Conservation (phyloP, 2,329 filamentous ascomycete species). For the Penicillium nordicum region DNA sequence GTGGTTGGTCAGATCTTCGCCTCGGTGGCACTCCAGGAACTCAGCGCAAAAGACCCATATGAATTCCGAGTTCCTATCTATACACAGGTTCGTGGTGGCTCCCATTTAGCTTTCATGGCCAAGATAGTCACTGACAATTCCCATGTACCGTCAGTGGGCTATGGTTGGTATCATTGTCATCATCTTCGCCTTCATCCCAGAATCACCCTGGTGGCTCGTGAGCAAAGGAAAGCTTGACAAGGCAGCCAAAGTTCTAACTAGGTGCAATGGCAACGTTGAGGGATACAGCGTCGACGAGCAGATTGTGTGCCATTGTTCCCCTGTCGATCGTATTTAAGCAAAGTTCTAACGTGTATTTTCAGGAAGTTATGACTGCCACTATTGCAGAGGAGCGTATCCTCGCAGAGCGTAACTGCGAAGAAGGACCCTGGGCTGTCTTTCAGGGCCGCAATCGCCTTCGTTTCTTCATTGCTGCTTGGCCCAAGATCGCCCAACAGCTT, state of each 20-base stretch:
- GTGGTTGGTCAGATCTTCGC: slow-evolving; percentile 45
- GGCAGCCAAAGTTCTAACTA: slow-evolving; percentile 30
- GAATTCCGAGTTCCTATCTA: slow-evolving; percentile 44
- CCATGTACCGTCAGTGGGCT: slow-evolving; percentile 35
- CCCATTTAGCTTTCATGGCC: neutral
- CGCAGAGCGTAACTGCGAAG: slow-evolving; percentile 29
- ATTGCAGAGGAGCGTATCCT: slow-evolving; percentile 31
- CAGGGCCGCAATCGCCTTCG: slow-evolving; percentile 38
- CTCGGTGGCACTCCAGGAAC: slow-evolving; percentile 40
- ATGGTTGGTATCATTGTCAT: slow-evolving; percentile 43
- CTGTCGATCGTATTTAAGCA: neutral
- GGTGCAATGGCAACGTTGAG: slow-evolving; percentile 28
- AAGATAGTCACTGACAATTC: neutral
- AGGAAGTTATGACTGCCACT: slow-evolving; percentile 38
- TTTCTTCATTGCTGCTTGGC: slow-evolving; percentile 40
- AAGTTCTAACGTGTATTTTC: neutral
- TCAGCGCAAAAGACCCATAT: slow-evolving; percentile 30
- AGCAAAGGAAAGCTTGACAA: slow-evolving; percentile 32
- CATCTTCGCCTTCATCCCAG: slow-evolving; percentile 37
- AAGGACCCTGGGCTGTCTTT: slow-evolving; percentile 36
- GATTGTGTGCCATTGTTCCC: slow-evolving; percentile 21
- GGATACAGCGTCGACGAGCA: slow-evolving; percentile 35
- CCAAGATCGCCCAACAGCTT: slow-evolving; percentile 42
- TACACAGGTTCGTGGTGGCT: slow-evolving; percentile 32
- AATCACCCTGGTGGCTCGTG: slow-evolving; percentile 42